Base-by-base conservation (phyloP, 2,329 filamentous ascomycete species). In the Fusarium metavorans region DNA sequence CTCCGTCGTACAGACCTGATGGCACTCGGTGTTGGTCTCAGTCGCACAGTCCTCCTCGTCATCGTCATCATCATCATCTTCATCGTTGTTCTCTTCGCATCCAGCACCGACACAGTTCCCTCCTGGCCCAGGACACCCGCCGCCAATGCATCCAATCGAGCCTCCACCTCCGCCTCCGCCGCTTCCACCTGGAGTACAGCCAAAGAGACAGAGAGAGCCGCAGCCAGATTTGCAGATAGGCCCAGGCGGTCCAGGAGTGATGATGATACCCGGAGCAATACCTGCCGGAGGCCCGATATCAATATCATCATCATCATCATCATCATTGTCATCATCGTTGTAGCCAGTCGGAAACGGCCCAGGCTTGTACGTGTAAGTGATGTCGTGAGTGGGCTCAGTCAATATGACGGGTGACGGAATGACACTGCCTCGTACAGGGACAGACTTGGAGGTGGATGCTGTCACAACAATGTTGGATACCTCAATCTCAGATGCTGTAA, bases 1-100 rank as follows among this genome's bases (percentile, higher is more conserved):
- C 2, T 35, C 58, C 18, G 61, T 69, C 2, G 66, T 71, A 9
- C 68, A 71, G 34, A 69, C 66, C 25, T 69, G 66, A 34, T 69
- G 68, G 10, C 66, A 71, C 35, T 61, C 66, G 16, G 68, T 69
- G 50, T 71, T 71, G 23, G 68, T 71, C 35, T 69, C 61, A 10
- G 68, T 70, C n/a, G 66, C 68, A 5, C 66, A 71, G 18, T 66
- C 68, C 0, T 71, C 68, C 0, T 70, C 68, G 0, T 64, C 68
- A 2, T 59, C 68, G 4, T 67, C 64, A 0, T 70, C 41, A 1
- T 43, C n/a, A 4, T 20, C n/a, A 5, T 37, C 34, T 6, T 39
- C 37, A 18, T n/a, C 30, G 9, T 32, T 18, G 5, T 32, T 18
- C 18, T 18, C 37, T 18, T 18, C 37, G 18, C 37, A 39, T 39